These are phyloP conservation scores for Warburgia ugandensis DNA, from an alignment of 164 flowering plant genomes.

Conservation along the genomic window DNA sequence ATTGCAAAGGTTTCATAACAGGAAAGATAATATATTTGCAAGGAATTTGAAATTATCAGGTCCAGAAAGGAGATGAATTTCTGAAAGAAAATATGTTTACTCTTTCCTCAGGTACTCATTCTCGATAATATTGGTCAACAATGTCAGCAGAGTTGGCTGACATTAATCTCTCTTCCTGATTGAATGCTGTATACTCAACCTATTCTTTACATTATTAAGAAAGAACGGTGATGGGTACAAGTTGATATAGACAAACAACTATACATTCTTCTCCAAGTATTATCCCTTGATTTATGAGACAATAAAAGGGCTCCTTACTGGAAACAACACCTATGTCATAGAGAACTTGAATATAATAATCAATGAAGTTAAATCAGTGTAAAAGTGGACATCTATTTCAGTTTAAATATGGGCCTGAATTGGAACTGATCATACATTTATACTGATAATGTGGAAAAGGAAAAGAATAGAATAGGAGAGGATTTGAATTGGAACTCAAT, in stretches of 20 bases:
- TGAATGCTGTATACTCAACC: conserved; percentile 77
- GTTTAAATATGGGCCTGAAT: too few relatives aligned
- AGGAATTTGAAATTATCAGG: neutral
- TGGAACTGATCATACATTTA: too few relatives aligned
- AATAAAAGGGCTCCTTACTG: conserved; percentile 92
- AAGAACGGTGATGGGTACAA: neutral
- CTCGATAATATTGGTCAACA: conserved; percentile 38
- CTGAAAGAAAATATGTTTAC: conserved; percentile 31
- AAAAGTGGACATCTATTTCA: too few relatives aligned
- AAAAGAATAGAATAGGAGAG: too few relatives aligned
- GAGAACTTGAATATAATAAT: conserved; percentile 94
- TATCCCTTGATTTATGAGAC: conserved; percentile 96
- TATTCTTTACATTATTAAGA: conserved; percentile 29
- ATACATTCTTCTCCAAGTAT: conserved; percentile 89
- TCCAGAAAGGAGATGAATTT: too few relatives aligned
- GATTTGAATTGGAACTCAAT: too few relatives aligned
- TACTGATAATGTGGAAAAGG: too few relatives aligned
- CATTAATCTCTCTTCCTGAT: conserved; percentile 51
- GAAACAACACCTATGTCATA: conserved; percentile 93
- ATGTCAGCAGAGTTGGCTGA: conserved; percentile 54
- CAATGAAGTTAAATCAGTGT: too few relatives aligned
- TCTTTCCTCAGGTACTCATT: conserved; percentile 65
- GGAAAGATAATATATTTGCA: too few relatives aligned
- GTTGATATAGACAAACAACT: conserved; percentile 4
- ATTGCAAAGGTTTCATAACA: too few relatives aligned